A percentile compares a stretch with the other conserved stretches of the same genome.
phyloP scores from a whole-genome alignment of 2,329 filamentous ascomycete genomes.

The Fusarium ambrosium region DNA sequence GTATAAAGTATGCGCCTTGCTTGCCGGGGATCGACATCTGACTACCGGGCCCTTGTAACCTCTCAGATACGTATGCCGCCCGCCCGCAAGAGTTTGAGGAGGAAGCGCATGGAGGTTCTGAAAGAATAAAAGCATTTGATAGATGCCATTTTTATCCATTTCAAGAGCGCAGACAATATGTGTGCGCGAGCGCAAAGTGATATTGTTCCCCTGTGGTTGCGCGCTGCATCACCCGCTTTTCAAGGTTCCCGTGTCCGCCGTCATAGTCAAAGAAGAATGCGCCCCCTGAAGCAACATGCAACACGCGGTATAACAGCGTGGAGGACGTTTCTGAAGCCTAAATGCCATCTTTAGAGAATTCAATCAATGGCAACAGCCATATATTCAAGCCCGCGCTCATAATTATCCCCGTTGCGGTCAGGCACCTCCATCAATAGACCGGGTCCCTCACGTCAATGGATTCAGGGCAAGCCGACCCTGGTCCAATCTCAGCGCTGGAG shows the following conservation, averaged over 20 bases:
- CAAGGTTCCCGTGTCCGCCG: constrained; percentile 28
- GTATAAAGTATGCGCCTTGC: constrained; percentile 41
- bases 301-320: constrained; percentile 1
- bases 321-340: constrained; percentile 10
- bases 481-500: constrained; percentile 33
- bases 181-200: constrained; percentile 31
- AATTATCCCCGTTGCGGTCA: not conserved
- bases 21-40: constrained; percentile 40
- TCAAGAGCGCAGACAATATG: not conserved
- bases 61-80: constrained; percentile 32
- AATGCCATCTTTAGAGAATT: constrained; percentile 11
- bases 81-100: constrained; percentile 33
- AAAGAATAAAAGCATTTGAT: constrained; percentile 8
- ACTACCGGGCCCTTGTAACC: constrained; percentile 37
- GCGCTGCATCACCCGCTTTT: constrained; percentile 43
- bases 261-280: constrained; percentile 33
- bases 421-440: constrained; percentile 23
- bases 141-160: not conserved
- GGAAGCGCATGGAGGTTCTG: constrained; percentile 10
- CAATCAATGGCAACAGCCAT: constrained; percentile 7
- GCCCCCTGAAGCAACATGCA: constrained; percentile 29
- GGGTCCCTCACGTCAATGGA: constrained; percentile 25
- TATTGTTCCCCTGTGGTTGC: not conserved
- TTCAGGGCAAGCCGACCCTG: constrained; percentile 41
- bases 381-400: constrained; percentile 8